Percentiles rank a stretch among this genome's conserved stretches.
Evolutionary conservation across 768 basidiomycete species (phyloP).

Genomic region (Phaffia australis): DNA sequence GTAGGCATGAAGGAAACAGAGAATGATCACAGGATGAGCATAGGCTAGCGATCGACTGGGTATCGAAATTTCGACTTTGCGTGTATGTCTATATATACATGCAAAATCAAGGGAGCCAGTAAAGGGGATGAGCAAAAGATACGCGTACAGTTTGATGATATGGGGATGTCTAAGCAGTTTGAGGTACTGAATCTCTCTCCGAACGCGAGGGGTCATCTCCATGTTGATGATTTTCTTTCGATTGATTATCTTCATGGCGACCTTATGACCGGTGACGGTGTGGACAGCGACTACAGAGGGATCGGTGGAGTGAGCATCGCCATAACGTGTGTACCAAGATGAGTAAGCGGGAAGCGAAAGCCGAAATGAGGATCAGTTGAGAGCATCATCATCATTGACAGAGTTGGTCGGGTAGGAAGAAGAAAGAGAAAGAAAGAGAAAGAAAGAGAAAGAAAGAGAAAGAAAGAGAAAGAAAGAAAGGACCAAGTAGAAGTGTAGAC

Average conservation of each 20-base stretch:
- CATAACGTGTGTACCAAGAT: background rate
- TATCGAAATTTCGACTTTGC: too few species aligned
- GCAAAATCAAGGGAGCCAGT: slow-evolving; percentile 1
- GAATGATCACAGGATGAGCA: background rate
- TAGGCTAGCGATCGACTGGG: background rate
- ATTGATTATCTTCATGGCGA: slow-evolving; percentile 96
- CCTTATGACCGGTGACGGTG: slow-evolving; percentile 84
- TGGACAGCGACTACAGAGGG: slow-evolving; percentile 73
- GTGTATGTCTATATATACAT: background rate
- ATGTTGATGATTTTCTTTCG: slow-evolving; percentile 85
- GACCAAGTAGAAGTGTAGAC: too few species aligned
- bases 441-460: background rate
- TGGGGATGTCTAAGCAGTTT: slow-evolving; percentile 86
- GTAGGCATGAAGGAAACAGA: background rate
- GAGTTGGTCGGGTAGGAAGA: background rate
- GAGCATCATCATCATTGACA: background rate
- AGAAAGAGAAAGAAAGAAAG: background rate
- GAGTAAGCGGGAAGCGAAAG: background rate
- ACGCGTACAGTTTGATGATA: slow-evolving; percentile 83
- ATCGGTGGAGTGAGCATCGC: background rate
- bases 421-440: background rate
- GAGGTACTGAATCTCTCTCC: slow-evolving; percentile 95
- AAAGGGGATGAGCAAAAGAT: background rate
- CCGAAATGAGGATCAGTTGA: background rate
- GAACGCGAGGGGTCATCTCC: slow-evolving; percentile 82